Conservation (phyloP, 345 rosid species). For the Lagerstroemia speciosa region DNA sequence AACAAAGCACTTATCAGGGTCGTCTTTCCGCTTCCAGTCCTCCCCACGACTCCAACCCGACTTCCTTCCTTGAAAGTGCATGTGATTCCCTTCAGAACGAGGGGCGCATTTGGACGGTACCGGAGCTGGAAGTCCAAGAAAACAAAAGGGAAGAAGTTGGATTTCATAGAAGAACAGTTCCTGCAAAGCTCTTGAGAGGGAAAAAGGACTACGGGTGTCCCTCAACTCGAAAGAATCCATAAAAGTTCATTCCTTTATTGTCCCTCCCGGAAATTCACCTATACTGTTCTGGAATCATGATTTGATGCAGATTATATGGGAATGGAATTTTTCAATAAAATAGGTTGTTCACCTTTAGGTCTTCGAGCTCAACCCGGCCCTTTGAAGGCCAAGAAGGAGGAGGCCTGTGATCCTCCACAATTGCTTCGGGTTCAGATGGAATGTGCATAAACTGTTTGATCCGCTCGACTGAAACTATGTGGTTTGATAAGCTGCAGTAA, state of each 20-base stretch:
- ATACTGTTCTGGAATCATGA: background rate
- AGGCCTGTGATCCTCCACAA: conserved; percentile 49
- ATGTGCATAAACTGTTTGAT: conserved; percentile 67
- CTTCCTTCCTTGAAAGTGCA: conserved; percentile 68
- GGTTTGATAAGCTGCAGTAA: conserved; percentile 55
- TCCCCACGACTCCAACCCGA: conserved; percentile 79
- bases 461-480: conserved; percentile 61
- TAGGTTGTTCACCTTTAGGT: conserved; percentile 35
- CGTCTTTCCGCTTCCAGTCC: conserved; percentile 91
- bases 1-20: conserved; percentile 82
- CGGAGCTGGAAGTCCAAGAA: conserved; percentile 29
- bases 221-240: too few relatives aligned
- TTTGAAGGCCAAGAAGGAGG: conserved; percentile 57
- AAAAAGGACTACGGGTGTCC: too few relatives aligned
- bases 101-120: conserved; percentile 59
- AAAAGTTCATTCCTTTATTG: too few relatives aligned
- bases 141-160: background rate
- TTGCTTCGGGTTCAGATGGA: conserved; percentile 52
- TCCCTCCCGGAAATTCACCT: too few relatives aligned
- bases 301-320: background rate
- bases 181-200: too few relatives aligned
- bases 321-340: background rate
- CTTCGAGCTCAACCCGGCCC: conserved; percentile 62
- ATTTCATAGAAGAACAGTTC: background rate
- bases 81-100: conserved; percentile 65